Base-by-base conservation (phyloP, 2,329 filamentous ascomycete genomes). In the Microdochium trichocladiopsis region DNA sequence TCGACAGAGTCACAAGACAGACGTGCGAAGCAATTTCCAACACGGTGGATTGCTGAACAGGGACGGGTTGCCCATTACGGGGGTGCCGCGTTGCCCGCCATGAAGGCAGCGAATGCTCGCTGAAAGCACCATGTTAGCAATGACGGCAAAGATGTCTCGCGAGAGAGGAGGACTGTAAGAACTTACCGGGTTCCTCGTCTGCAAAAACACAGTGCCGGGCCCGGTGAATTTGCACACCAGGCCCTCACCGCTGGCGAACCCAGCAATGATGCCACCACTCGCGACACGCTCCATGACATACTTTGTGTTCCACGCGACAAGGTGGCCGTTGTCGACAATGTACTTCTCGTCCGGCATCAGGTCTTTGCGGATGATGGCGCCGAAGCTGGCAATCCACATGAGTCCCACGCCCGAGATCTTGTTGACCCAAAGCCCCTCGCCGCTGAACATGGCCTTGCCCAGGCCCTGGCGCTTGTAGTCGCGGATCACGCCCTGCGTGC, bases 301-400 rank as follows among this genome's bases (percentile, higher is more conserved):
- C 64, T 95, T 90, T 64, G 88, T 92, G 66, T 96, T 96, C 94
- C 94, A 99, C 0, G 94, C 93, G 0, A 97, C 91, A 1, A 97
- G 77, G 60, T 97, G 91, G 2, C 90, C 90, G 61, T 96, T 96
- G 63, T 96, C 90, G 52, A 96, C 85, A 58, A 94, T 90, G 69
- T 96, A 97, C 60, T 87, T 87, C 66, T 97, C 93, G 10, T 86
- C 86, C 12, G 84, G 80, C 47, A 67, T 70, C 25, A 86, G 73
- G 77, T 96, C 91, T 72, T 97, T 97, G 63, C 88, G 81, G 56
- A 97, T 90, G 55, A 99, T 96, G 5, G 94, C 94, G 6, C 94
- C 94, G 62, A 99, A 94, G 63, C 90, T 95, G 9, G 90, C 88
- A 48, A 96, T 78, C 90, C 93, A 99, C 41, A 96, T 65, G 33